Evolutionary conservation across 108 stramenopile genomes (phyloP).

Genomic region (Cyclotella kingstonii): DNA sequence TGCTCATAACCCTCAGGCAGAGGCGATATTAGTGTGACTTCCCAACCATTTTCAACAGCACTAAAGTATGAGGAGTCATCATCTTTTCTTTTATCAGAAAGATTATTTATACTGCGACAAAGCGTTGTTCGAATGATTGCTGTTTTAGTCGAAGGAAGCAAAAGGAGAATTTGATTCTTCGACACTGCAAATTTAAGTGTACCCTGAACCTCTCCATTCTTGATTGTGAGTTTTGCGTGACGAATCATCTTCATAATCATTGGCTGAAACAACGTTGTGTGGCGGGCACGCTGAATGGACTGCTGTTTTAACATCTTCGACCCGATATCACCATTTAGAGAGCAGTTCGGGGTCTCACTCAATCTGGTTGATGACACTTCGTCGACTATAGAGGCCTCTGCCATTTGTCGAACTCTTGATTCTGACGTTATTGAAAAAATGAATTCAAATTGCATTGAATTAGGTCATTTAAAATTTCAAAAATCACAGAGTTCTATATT

Average conservation of each 20-base stretch:
- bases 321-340: no score
- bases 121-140: constrained; percentile 4
- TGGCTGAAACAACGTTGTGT: constrained; percentile 2
- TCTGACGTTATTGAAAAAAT: no score
- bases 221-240: neutral
- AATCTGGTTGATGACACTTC: no score
- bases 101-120: neutral
- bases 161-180: constrained; percentile 1
- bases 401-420: no score
- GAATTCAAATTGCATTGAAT: no score
- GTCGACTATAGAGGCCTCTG: no score
- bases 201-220: neutral
- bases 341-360: no score
- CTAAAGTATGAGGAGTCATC: constrained; percentile 1
- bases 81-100: constrained; percentile 6
- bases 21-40: constrained; percentile 7
- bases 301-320: no score
- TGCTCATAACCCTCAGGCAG: constrained; percentile 6
- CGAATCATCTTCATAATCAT: neutral
- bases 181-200: neutral
- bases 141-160: constrained; percentile 1
- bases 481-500: no score
- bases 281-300: neutral
- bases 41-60: neutral
- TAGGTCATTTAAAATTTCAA: no score